A percentile compares a stretch with the other conserved stretches of the same genome.
Evolutionary conservation across 2,329 filamentous ascomycete species (phyloP).

Genomic region (Didymella keratinophila): DNA sequence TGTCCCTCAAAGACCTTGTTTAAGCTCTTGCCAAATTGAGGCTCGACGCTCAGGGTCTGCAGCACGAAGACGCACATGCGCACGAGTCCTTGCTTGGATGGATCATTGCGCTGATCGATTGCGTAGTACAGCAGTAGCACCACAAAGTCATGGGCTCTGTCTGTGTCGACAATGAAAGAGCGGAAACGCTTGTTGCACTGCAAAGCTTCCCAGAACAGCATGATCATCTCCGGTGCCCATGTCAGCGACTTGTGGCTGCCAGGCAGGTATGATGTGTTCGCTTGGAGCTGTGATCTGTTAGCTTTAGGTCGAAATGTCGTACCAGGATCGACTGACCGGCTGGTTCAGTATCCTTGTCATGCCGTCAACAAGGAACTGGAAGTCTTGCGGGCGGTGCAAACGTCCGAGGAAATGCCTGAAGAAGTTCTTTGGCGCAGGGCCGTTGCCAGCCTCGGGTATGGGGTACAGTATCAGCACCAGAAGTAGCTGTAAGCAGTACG

Average conservation of each 20-base stretch:
- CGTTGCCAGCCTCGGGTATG: conserved; percentile 76
- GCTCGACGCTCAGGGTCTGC: conserved; percentile 92
- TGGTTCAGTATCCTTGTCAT: conserved; percentile 94
- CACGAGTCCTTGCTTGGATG: conserved; percentile 88
- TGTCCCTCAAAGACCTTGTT: conserved; percentile 90
- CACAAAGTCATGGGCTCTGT: conserved; percentile 90
- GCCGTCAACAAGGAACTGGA: conserved; percentile 95
- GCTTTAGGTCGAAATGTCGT: background rate
- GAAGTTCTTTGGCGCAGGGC: conserved; percentile 79
- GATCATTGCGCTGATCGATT: conserved; percentile 84
- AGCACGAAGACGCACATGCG: conserved; percentile 97
- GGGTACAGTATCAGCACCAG: conserved; percentile 85
- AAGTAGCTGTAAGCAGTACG: conserved; percentile 90
- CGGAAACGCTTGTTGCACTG: conserved; percentile 98
- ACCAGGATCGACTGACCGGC: conserved; percentile 60
- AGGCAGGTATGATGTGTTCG: conserved; percentile 86
- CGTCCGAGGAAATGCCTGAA: conserved; percentile 92
- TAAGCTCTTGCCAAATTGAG: conserved; percentile 86
- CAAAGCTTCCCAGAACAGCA: conserved; percentile 95
- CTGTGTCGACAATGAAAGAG: conserved; percentile 95
- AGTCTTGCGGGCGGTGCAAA: conserved; percentile 91
- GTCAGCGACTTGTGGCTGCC: conserved; percentile 80
- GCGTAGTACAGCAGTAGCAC: conserved; percentile 92
- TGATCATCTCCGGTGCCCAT: conserved; percentile 94
- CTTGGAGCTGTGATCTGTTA: conserved; percentile 68